Conservation (phyloP, 1,284 basidiomycete genomes). For the Sporisorium graminicola region DNA sequence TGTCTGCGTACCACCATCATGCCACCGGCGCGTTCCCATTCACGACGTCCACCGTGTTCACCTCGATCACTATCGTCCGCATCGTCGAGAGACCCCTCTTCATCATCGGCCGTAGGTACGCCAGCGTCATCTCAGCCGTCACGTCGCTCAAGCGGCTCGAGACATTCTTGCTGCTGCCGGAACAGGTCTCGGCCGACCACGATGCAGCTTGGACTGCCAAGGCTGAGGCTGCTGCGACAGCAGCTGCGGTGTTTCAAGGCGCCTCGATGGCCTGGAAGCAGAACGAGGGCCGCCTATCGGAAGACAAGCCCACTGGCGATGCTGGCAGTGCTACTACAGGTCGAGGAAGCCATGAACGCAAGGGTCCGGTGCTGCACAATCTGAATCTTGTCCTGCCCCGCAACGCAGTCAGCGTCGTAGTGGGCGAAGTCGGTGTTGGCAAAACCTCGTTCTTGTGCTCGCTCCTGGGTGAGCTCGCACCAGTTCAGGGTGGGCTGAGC, state of each 20-base stretch:
- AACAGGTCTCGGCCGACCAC: conserved; percentile 1
- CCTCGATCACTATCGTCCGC: conserved; percentile 46
- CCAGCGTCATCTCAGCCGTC: conserved; percentile 39
- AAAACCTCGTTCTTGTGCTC: conserved; percentile 50
- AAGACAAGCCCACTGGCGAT: neutral
- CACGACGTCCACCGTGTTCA: conserved; percentile 48
- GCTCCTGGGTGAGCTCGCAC: conserved; percentile 37
- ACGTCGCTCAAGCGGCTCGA: conserved; percentile 50
- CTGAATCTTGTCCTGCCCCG: conserved; percentile 12
- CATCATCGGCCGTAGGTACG: conserved; percentile 45
- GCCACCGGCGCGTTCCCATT: conserved; percentile 25
- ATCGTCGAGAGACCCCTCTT: conserved; percentile 51
- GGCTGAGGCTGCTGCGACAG: neutral
- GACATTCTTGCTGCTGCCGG: conserved; percentile 29
- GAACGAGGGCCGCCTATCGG: neutral
- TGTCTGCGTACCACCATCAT: conserved; percentile 10
- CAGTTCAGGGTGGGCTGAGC: conserved; percentile 8
- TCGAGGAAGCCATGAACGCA: neutral
- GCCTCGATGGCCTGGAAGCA: conserved; percentile 16
- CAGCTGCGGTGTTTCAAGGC: conserved; percentile 10
- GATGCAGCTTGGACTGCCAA: conserved; percentile 2
- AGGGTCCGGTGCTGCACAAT: conserved; percentile 2
- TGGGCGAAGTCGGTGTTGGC: conserved; percentile 36
- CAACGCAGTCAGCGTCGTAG: conserved; percentile 15
- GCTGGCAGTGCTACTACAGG: neutral